Percentiles rank a stretch among this genome's conserved stretches.
These are phyloP conservation scores for Flaveria trinervia DNA, from an alignment of 129 eudicot species.

Conservation along the genomic window DNA sequence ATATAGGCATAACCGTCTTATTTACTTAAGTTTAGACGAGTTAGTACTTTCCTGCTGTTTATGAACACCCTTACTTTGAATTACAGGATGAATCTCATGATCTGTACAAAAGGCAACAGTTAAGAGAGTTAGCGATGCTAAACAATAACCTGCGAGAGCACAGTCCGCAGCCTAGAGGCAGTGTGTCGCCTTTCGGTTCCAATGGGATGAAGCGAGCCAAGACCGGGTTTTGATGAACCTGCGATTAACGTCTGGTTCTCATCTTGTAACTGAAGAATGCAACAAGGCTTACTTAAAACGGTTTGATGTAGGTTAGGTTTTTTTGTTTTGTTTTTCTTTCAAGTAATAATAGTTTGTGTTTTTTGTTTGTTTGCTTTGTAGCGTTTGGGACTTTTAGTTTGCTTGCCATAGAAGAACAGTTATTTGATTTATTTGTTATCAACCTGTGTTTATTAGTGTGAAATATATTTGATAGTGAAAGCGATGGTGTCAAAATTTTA, in stretches of 20 bases:
- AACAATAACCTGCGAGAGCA: conserved; percentile 71
- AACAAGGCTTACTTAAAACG: conserved; percentile 16
- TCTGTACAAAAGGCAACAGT: conserved; percentile 65
- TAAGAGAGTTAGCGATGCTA: conserved; percentile 78
- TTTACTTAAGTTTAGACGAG: too few relatives aligned
- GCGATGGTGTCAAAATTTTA: background rate
- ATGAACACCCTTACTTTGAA: background rate
- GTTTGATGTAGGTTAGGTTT: conserved; percentile 26
- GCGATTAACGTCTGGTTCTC: background rate
- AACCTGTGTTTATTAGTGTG: conserved; percentile 15
- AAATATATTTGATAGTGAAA: conserved; percentile 8
- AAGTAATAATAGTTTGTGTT: conserved; percentile 1
- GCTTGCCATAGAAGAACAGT: conserved; percentile 30
- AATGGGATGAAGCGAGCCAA: conserved; percentile 33
- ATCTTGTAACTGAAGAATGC: conserved; percentile 18
- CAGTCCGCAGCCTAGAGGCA: conserved; percentile 77
- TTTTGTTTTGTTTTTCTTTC: too few relatives aligned
- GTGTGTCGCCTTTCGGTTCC: conserved; percentile 66
- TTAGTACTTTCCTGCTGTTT: too few relatives aligned
- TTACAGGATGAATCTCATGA: conserved; percentile 72
- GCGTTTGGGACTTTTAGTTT: conserved; percentile 30
- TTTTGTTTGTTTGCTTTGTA: conserved; percentile 6
- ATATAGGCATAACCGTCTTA: background rate
- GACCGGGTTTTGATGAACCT: conserved; percentile 24
- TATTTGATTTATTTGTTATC: conserved; percentile 53